Percentiles rank a stretch among this genome's conserved stretches.
Evolutionary conservation across 2,329 filamentous ascomycete species (phyloP).

Genomic region (Neopestalotiopsis sp.): DNA sequence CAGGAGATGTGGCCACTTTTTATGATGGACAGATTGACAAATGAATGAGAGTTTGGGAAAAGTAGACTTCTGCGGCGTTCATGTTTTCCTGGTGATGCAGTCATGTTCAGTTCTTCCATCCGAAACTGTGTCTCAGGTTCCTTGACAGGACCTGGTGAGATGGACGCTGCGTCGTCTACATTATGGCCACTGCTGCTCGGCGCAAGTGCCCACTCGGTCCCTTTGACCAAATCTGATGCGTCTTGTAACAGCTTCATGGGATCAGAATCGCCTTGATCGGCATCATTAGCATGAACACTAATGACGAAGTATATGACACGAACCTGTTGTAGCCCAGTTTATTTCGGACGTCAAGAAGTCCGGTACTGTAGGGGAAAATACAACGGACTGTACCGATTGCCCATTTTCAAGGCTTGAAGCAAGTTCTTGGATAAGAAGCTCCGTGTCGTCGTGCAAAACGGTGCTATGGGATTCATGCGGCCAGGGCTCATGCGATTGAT

Average conservation of each 20-base stretch:
- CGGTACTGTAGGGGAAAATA: background rate
- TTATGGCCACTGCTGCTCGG: background rate
- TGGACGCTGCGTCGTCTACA: background rate
- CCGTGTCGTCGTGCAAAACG: background rate
- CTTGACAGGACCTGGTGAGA: background rate
- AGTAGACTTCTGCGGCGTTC: background rate
- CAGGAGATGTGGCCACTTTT: background rate
- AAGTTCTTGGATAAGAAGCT: background rate
- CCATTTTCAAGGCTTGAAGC: background rate
- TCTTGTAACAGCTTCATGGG: background rate
- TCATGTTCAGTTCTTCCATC: background rate
- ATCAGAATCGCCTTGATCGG: background rate
- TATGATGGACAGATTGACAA: background rate
- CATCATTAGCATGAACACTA: background rate
- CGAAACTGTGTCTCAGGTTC: background rate
- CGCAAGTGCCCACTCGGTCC: background rate
- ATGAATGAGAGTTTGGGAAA: background rate
- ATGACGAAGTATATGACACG: background rate
- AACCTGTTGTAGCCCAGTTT: background rate
- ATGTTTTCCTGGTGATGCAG: background rate
- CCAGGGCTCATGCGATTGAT: background rate
- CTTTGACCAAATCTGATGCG: background rate
- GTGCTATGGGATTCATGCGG: background rate
- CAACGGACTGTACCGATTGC: background rate
- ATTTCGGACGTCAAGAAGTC: background rate